These are phyloP conservation scores for Trypanosoma brucei DNA, from an alignment of 208 protist species.

Conservation along the genomic window DNA sequence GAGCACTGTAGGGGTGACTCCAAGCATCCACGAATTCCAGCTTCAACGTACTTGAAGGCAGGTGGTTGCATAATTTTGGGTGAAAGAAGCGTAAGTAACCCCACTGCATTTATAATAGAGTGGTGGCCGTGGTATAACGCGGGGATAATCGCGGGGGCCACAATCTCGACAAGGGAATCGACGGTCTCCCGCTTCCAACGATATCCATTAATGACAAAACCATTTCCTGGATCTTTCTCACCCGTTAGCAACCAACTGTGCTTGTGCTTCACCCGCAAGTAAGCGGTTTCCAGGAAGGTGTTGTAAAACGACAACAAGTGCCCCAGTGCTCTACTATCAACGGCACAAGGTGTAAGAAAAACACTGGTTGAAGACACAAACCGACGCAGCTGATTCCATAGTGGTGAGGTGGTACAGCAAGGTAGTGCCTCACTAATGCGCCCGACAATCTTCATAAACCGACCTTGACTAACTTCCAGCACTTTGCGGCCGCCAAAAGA, in stretches of 20 bases:
- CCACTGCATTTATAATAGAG: slow-evolving; percentile 20
- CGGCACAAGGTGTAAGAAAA: slow-evolving; percentile 51
- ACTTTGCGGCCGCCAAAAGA: too few species aligned
- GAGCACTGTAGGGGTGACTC: slow-evolving; percentile 32
- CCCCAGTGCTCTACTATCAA: slow-evolving; percentile 13
- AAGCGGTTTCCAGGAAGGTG: slow-evolving; percentile 27
- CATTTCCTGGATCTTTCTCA: background rate
- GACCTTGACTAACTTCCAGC: too few species aligned
- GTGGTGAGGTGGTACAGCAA: slow-evolving; percentile 27
- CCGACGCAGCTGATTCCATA: slow-evolving; percentile 80
- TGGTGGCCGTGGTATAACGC: slow-evolving; percentile 31
- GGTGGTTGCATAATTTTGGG: slow-evolving; percentile 28
- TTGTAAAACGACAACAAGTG: slow-evolving; percentile 41
- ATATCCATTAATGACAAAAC: background rate
- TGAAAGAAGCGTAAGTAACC: slow-evolving; percentile 34
- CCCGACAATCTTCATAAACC: background rate
- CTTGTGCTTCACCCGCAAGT: slow-evolving; percentile 4
- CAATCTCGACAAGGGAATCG: slow-evolving; percentile 44
- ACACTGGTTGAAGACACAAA: slow-evolving; percentile 70
- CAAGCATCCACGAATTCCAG: slow-evolving; percentile 24
- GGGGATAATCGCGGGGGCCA: slow-evolving; percentile 35
- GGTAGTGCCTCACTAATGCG: slow-evolving; percentile 26
- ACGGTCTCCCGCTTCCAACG: slow-evolving; percentile 37
- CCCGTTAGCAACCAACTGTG: too few species aligned
- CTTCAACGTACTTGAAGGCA: slow-evolving; percentile 29